These are phyloP conservation scores for Tetrastigma voinierianum DNA, from an alignment of 164 flowering plant species.

Conservation along the genomic window DNA sequence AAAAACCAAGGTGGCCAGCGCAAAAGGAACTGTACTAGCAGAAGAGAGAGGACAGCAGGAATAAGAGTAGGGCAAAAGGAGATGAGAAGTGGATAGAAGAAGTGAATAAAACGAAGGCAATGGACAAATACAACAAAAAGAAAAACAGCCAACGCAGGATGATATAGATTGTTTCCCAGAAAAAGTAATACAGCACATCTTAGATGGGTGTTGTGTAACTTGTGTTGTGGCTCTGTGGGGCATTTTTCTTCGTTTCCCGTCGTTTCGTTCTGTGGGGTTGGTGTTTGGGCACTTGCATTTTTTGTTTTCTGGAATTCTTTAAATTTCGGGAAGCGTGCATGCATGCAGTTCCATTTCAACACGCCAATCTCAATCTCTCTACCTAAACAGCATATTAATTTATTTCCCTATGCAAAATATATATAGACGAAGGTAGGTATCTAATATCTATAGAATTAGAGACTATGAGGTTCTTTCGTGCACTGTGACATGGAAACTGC, in stretches of 20 bases:
- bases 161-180: constrained; percentile 1
- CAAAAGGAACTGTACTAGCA: background rate
- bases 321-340: background rate
- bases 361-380: constrained; percentile 23
- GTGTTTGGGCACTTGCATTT: background rate
- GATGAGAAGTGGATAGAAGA: constrained; percentile 1
- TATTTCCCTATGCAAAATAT: constrained; percentile 7
- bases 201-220: constrained; percentile 1
- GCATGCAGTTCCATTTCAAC: constrained; percentile 18
- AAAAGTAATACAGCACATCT: background rate
- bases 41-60: background rate
- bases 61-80: background rate
- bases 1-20: background rate
- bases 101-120: constrained; percentile 9
- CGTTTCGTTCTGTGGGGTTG: background rate
- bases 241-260: constrained; percentile 6
- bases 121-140: constrained; percentile 13
- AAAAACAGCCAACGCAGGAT: background rate
- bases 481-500: background rate
- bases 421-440: background rate
- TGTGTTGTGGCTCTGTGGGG: no score
- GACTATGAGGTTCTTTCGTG: background rate
- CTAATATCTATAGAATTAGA: background rate
- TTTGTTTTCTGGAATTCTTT: background rate
- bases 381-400: background rate